Evolutionary conservation across 2,329 filamentous ascomycete genomes (phyloP).

Genomic region (Epichloe scottii): DNA sequence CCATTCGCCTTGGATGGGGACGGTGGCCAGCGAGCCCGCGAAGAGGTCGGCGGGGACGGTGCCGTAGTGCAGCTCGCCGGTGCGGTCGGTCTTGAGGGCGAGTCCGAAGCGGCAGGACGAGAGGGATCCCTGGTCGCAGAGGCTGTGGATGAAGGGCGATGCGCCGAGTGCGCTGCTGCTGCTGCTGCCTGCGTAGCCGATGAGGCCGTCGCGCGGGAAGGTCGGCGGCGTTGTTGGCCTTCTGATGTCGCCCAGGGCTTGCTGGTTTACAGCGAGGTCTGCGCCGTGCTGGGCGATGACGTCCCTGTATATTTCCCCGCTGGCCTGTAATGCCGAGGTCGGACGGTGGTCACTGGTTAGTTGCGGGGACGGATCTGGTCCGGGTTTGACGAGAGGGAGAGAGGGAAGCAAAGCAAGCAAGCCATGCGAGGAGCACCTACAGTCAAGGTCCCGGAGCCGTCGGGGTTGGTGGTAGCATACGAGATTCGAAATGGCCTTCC

Average conservation of each 20-base stretch:
- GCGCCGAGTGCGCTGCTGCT: slow-evolving; percentile 3
- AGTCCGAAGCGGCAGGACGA: slow-evolving; percentile 12
- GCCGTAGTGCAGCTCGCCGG: slow-evolving; percentile 11
- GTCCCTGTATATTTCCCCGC: slow-evolving; percentile 9
- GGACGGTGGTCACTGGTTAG: too few relatives aligned
- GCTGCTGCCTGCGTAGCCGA: slow-evolving; percentile 9
- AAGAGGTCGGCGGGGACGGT: slow-evolving; percentile 5
- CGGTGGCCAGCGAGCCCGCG: neutral
- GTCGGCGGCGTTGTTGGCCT: slow-evolving; percentile 1
- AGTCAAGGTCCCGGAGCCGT: slow-evolving; percentile 5
- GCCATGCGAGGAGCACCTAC: neutral
- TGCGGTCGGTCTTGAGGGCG: slow-evolving; percentile 9
- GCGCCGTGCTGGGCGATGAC: slow-evolving; percentile 9
- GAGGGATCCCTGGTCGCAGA: slow-evolving; percentile 9
- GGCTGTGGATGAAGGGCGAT: slow-evolving; percentile 8
- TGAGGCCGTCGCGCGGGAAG: slow-evolving; percentile 11
- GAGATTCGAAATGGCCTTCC: slow-evolving; percentile 6
- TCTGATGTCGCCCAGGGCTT: slow-evolving; percentile 1
- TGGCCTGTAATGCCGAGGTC: slow-evolving; percentile 6
- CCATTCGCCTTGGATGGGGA: neutral
- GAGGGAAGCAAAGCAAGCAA: neutral
- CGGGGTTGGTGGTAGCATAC: slow-evolving; percentile 11
- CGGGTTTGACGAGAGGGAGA: neutral
- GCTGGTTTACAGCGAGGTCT: slow-evolving; percentile 8
- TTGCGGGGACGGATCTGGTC: too few relatives aligned